These are phyloP conservation scores for Suhomyces taliae DNA, from an alignment of 1,139 yeast genomes.

Conservation along the genomic window DNA sequence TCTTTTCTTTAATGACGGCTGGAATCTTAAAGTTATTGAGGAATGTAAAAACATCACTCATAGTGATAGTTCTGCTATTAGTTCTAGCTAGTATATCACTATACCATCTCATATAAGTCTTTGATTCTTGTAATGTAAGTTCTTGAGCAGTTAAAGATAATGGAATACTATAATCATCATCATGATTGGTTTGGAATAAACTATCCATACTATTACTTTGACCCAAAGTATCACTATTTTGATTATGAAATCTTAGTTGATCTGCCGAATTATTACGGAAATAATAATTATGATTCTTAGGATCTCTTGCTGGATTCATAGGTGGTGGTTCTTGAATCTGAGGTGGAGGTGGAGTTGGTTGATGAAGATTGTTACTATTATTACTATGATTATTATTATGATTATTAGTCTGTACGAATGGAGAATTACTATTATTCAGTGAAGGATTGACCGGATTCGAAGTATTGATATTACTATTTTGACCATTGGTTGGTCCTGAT, in stretches of 20 bases:
- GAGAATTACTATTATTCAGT: no score
- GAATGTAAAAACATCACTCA: conserved; percentile 65
- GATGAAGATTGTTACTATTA: no score
- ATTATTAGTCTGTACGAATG: no score
- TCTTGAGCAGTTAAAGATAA: conserved; percentile 62
- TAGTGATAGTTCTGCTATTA: conserved; percentile 53
- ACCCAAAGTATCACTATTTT: background rate
- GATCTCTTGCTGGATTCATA: background rate
- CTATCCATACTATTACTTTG: conserved; percentile 8
- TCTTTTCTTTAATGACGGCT: conserved; percentile 39
- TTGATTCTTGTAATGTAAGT: conserved; percentile 61
- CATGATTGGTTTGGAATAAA: conserved; percentile 2
- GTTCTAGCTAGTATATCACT: conserved; percentile 63
- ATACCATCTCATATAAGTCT: conserved; percentile 78
- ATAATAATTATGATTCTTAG: conserved; percentile 7
- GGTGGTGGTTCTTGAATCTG: background rate
- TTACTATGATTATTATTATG: no score
- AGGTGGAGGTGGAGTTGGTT: no score
- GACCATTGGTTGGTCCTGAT: background rate
- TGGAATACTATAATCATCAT: conserved; percentile 40
- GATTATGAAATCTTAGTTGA: conserved; percentile 14
- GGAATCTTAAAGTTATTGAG: conserved; percentile 60
- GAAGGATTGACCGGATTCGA: no score
- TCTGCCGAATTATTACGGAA: conserved; percentile 9
- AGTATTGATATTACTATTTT: background rate